Evolutionary conservation across 2,329 filamentous ascomycete species (phyloP).

Genomic region (Beauveria varroae): DNA sequence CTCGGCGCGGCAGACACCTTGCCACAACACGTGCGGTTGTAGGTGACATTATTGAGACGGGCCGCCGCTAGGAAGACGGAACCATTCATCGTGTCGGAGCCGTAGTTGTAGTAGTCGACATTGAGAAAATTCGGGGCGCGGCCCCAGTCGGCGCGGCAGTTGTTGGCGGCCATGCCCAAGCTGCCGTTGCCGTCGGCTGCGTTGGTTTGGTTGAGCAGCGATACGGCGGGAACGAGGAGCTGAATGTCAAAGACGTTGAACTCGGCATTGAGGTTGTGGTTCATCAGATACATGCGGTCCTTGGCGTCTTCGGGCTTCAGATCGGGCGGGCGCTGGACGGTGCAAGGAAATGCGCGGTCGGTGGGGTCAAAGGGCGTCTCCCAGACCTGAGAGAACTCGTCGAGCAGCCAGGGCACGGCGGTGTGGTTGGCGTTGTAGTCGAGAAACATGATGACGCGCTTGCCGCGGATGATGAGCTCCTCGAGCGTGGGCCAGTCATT

Average conservation of each 20-base stretch:
- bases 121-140: constrained; percentile 70
- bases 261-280: constrained; percentile 84
- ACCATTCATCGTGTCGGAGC: constrained; percentile 44
- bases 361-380: constrained; percentile 78
- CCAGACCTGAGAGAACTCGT: constrained; percentile 85
- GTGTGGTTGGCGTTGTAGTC: constrained; percentile 79
- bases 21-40: constrained; percentile 52
- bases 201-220: constrained; percentile 66
- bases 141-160: constrained; percentile 56
- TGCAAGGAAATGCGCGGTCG: constrained; percentile 65
- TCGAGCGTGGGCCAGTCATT: constrained; percentile 78
- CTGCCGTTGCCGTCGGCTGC: constrained; percentile 56
- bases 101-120: constrained; percentile 78
- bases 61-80: constrained; percentile 72
- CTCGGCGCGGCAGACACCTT: constrained; percentile 23
- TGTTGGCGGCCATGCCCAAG: constrained; percentile 55
- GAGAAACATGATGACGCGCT: constrained; percentile 73
- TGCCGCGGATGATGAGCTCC: constrained; percentile 62
- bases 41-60: constrained; percentile 63
- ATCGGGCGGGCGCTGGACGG: constrained; percentile 65
- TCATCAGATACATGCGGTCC: constrained; percentile 69
- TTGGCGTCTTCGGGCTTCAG: constrained; percentile 46
- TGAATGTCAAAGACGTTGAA: constrained; percentile 57
- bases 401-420: constrained; percentile 73
- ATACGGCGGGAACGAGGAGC: constrained; percentile 65